A percentile compares a stretch with the other conserved stretches of the same genome.
These are phyloP conservation scores for Pythium graminicola DNA, from an alignment of 352 stramenopile genomes.

Conservation along the genomic window DNA sequence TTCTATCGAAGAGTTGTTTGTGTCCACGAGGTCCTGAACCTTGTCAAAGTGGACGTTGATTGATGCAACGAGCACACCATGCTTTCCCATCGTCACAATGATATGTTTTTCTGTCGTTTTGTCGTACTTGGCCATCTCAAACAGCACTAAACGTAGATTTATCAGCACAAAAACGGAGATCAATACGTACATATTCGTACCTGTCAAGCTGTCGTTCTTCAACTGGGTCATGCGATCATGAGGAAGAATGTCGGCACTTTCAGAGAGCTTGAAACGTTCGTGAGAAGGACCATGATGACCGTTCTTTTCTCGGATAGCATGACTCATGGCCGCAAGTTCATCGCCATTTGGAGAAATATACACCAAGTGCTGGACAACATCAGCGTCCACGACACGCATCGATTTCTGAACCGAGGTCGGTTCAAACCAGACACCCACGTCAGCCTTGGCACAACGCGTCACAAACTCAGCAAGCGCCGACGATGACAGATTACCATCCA, in stretches of 20 bases:
- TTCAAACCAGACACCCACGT: conserved; percentile 72
- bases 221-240: conserved; percentile 43
- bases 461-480: conserved; percentile 38
- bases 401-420: conserved; percentile 82
- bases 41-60: conserved; percentile 41
- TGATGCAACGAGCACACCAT: conserved; percentile 63
- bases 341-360: conserved; percentile 78
- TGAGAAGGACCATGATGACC: conserved; percentile 17
- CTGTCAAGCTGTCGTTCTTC: conserved; percentile 64
- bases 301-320: conserved; percentile 40
- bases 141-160: conserved; percentile 28
- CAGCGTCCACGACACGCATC: conserved; percentile 46
- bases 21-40: conserved; percentile 23
- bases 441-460: conserved; percentile 30
- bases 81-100: conserved; percentile 71
- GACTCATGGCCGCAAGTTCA: conserved; percentile 63
- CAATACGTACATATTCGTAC: conserved; percentile 18
- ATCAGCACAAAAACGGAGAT: conserved; percentile 1
- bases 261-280: conserved; percentile 46
- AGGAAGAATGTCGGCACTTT: conserved; percentile 38
- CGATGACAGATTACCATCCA: conserved; percentile 71
- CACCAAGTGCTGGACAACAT: conserved; percentile 39
- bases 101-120: conserved; percentile 50
- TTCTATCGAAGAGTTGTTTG: conserved; percentile 35
- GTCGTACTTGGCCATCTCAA: conserved; percentile 55